Conservation (phyloP, 306 rosid species). For the Vicia villosa region DNA sequence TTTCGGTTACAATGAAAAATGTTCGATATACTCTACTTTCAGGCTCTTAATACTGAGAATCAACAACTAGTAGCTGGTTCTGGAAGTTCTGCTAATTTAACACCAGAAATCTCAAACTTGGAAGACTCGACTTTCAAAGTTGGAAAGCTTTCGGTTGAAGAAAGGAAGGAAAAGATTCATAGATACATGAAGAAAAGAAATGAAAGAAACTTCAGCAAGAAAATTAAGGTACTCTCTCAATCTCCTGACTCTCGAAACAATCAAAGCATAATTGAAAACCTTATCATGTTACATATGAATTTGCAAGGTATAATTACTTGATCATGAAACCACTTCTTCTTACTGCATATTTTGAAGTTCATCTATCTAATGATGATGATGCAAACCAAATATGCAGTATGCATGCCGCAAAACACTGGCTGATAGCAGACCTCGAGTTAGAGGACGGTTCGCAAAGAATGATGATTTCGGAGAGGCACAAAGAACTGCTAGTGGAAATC, state of each 20-base stretch:
- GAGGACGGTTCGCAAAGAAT: slow-evolving; percentile 97
- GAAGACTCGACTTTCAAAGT: slow-evolving; percentile 86
- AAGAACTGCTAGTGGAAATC: slow-evolving; percentile 66
- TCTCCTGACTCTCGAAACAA: background rate
- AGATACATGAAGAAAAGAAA: slow-evolving; percentile 98
- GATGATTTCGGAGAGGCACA: slow-evolving; percentile 76
- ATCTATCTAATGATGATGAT: slow-evolving; percentile 34
- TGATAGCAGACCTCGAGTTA: slow-evolving; percentile 94
- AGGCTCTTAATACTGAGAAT: slow-evolving; percentile 71
- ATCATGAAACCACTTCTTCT: slow-evolving; percentile 10
- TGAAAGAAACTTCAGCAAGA: slow-evolving; percentile 97
- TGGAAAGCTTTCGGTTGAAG: slow-evolving; percentile 86
- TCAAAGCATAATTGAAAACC: slow-evolving; percentile 11
- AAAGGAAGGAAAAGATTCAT: slow-evolving; percentile 91
- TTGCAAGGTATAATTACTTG: slow-evolving; percentile 20
- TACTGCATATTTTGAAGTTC: slow-evolving; percentile 24
- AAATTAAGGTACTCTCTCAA: slow-evolving; percentile 69
- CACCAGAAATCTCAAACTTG: slow-evolving; percentile 73
- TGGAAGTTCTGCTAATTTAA: slow-evolving; percentile 61
- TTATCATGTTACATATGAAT: slow-evolving; percentile 20
- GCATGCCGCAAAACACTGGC: slow-evolving; percentile 98
- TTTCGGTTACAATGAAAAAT: too few relatives aligned
- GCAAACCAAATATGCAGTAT: slow-evolving; percentile 60
- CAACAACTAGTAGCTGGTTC: slow-evolving; percentile 66
- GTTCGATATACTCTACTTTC: background rate